Percentiles rank a stretch among this genome's conserved stretches.
phyloP scores from a whole-genome alignment of 2,329 filamentous ascomycete species.

The Teratosphaeria epicoccoides region DNA sequence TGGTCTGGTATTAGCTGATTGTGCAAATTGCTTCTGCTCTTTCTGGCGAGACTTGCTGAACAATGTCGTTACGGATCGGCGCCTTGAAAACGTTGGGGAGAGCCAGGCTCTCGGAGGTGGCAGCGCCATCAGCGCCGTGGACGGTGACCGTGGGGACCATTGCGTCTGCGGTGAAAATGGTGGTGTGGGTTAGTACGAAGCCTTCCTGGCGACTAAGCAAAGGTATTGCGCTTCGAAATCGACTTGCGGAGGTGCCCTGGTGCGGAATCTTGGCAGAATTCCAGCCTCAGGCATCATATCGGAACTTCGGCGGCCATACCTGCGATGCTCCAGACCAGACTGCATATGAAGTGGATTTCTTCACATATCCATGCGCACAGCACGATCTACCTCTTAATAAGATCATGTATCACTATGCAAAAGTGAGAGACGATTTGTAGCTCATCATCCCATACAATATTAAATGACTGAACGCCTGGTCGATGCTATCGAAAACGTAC shows the following conservation, averaged over 20 bases:
- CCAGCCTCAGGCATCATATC: neutral
- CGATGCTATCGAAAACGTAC: neutral
- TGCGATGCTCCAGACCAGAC: too few species aligned
- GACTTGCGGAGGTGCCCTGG: neutral
- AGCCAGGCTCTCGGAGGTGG: constrained; percentile 79
- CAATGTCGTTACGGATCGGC: constrained; percentile 97
- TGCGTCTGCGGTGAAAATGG: neutral
- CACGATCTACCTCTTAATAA: too few species aligned
- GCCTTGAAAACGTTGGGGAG: constrained; percentile 94
- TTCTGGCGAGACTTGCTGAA: constrained; percentile 58
- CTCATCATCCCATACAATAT: too few species aligned
- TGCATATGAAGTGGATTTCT: too few species aligned
- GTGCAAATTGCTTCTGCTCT: neutral
- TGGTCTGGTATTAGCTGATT: constrained; percentile 27
- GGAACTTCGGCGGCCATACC: too few species aligned
- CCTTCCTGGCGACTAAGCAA: neutral
- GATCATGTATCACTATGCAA: too few species aligned
- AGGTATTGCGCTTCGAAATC: neutral
- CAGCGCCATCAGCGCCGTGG: constrained; percentile 88
- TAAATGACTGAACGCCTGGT: neutral
- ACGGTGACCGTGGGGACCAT: constrained; percentile 77
- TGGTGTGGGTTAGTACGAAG: neutral
- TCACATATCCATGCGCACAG: too few species aligned
- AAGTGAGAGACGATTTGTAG: too few species aligned
- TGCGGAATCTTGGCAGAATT: neutral